Evolutionary conservation across 305 asterid genomes (phyloP), one percentile per base, ranked within the genome.

Genomic region (Solanum chacoense): DNA sequence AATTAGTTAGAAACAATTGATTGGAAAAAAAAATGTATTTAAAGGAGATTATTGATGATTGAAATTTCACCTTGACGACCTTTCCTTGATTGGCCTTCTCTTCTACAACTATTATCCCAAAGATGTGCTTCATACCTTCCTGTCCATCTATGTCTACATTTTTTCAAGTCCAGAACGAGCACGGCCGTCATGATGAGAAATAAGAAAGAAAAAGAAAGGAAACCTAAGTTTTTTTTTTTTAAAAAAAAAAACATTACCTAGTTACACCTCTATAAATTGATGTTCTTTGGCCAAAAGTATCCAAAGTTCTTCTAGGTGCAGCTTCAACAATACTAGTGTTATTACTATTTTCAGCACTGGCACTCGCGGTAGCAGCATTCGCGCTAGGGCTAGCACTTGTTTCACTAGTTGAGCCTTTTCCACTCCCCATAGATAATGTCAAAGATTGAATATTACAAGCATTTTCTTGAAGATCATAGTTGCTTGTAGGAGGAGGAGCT

Each of bases 91-190:
- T 97, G 99, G 0, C 98, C 99, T 91, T 97, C 99, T 89, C 99
- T 94, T 88, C 99, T 94, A 92, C 99, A 96, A 89, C 97, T 95
- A 87, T 96, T 96, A 90, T 96, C 99, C 99, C 99, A 96, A 3
- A 96, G 92, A 92, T 96, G 99, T 8, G 99, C 99, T 92, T 96
- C 99, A 90, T 96, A 96, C 83, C 99, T 93, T 37, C 99, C 99
- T 0, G 98, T 96, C 98, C 98, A 96, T 88, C 99, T 94, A 91
- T 96, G 99, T 93, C 99, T 96, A 38, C n/a, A 89, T 22, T 38
- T 55, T n/a, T 1, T 24, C 36, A 87, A 83, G 34, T 86, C 26
- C 22, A n/a, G 13, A 12, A 5, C 20, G 1, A 65, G 6, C 20
- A 5, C 16, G 67, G 29, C 11, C 3, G 55, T 29, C 20, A 8